These are phyloP conservation scores for Lactifluus echinatus DNA, from an alignment of 768 basidiomycete species.

Conservation along the genomic window DNA sequence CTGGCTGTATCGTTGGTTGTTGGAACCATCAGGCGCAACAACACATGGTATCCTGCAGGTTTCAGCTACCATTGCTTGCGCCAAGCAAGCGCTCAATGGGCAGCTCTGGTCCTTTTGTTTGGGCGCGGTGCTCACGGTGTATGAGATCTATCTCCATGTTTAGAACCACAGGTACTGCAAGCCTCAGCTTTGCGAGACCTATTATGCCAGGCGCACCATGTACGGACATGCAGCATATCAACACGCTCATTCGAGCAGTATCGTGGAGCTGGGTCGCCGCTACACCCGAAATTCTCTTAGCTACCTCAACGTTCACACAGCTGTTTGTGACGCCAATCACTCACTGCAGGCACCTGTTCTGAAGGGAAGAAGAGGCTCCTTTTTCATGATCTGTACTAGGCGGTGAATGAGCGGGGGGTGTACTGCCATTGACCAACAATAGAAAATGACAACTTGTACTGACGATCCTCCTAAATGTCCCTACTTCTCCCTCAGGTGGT, in stretches of 20 bases:
- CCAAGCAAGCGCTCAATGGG: not conserved
- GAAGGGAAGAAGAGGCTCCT: not conserved
- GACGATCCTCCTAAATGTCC: conserved; percentile 4
- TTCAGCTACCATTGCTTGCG: not conserved
- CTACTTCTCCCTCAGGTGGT: not conserved
- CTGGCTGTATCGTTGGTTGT: not conserved
- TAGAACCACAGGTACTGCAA: not conserved
- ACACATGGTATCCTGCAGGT: conserved; percentile 16
- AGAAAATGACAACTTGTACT: not conserved
- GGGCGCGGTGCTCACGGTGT: not conserved
- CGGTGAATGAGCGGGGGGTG: not conserved
- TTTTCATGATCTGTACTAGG: not conserved
- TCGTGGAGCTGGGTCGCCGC: not conserved
- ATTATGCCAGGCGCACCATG: not conserved
- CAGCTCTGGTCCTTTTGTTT: not conserved
- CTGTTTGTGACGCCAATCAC: conserved; percentile 1
- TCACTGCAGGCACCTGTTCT: conserved; percentile 4
- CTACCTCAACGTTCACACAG: conserved; percentile 5
- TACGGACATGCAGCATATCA: not conserved
- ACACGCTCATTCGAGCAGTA: not conserved
- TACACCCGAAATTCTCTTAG: not conserved
- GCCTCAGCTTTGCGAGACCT: not conserved
- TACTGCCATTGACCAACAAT: not conserved
- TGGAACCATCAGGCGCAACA: not conserved
- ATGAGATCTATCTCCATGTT: not conserved